A percentile compares a stretch with the other conserved stretches of the same genome.
Conservation (phyloP, 2,329 filamentous ascomycete genomes). For the Pyrenochaeta sp. region DNA sequence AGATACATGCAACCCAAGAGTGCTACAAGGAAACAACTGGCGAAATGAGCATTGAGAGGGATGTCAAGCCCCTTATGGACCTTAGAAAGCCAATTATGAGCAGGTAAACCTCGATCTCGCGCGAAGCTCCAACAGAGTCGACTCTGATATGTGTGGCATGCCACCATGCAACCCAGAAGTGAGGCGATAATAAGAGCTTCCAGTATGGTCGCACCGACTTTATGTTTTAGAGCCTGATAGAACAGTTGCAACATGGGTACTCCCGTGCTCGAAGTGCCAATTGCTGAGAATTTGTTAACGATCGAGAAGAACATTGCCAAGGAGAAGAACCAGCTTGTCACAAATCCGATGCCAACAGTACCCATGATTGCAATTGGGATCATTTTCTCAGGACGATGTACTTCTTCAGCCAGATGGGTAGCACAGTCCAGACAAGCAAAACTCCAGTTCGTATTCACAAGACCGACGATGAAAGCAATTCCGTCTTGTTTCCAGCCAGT, state of each 20-base stretch:
- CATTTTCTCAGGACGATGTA: slow-evolving; percentile 56
- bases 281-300: slow-evolving; percentile 53
- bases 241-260: slow-evolving; percentile 61
- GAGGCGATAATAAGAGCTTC: slow-evolving; percentile 58
- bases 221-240: slow-evolving; percentile 53
- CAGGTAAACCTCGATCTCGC: slow-evolving; percentile 59
- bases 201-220: slow-evolving; percentile 57
- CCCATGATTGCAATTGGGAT: slow-evolving; percentile 61
- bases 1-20: slow-evolving; percentile 58
- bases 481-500: slow-evolving; percentile 58
- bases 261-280: slow-evolving; percentile 52
- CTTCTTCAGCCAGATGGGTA: slow-evolving; percentile 62
- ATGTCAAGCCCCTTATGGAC: slow-evolving; percentile 55
- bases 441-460: slow-evolving; percentile 61
- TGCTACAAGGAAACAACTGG: slow-evolving; percentile 56
- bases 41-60: slow-evolving; percentile 55
- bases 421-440: slow-evolving; percentile 62
- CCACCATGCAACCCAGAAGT: slow-evolving; percentile 57
- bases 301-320: slow-evolving; percentile 62
- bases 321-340: slow-evolving; percentile 59
- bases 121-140: slow-evolving; percentile 63
- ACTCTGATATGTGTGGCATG: slow-evolving; percentile 61
- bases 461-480: slow-evolving; percentile 61
- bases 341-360: slow-evolving; percentile 59
- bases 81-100: slow-evolving; percentile 50